Evolutionary conservation across 495 filamentous ascomycete species (phyloP).

Genomic region (Hypoxylon fuscum): DNA sequence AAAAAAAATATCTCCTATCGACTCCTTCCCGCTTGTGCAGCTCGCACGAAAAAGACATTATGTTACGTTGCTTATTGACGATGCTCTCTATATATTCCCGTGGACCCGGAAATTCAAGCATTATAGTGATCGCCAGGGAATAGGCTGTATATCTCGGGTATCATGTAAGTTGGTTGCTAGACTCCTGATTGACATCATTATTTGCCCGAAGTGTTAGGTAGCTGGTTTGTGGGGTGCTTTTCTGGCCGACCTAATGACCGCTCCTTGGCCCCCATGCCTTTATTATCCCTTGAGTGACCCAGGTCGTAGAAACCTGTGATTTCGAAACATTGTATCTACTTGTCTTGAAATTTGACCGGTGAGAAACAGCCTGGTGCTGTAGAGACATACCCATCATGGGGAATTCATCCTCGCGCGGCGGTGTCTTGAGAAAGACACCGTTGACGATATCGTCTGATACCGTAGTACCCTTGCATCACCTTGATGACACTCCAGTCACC

Average conservation of each 20-base stretch:
- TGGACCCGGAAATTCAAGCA: slow-evolving; percentile 18
- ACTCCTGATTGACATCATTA: slow-evolving; percentile 17
- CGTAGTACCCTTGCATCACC: slow-evolving; percentile 49
- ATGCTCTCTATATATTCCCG: slow-evolving; percentile 38
- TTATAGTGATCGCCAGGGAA: slow-evolving; percentile 34
- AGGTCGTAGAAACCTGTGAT: slow-evolving; percentile 8
- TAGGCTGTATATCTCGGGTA: slow-evolving; percentile 29
- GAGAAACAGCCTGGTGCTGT: slow-evolving; percentile 18
- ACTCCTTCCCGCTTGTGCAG: slow-evolving; percentile 24
- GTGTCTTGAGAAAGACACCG: slow-evolving; percentile 16
- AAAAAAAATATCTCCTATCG: slow-evolving; percentile 12
- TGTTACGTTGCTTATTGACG: slow-evolving; percentile 36
- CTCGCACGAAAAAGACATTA: slow-evolving; percentile 11
- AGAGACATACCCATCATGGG: slow-evolving; percentile 26
- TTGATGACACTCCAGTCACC: slow-evolving; percentile 49
- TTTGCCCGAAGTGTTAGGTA: slow-evolving; percentile 21
- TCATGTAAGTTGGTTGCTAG: slow-evolving; percentile 12
- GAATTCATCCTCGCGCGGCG: slow-evolving; percentile 18
- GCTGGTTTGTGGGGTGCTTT: not conserved
- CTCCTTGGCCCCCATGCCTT: slow-evolving; percentile 4
- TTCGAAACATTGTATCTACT: slow-evolving; percentile 12
- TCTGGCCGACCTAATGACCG: slow-evolving; percentile 8
- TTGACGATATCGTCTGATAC: slow-evolving; percentile 46
- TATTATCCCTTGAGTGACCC: slow-evolving; percentile 23
- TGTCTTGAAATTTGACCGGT: slow-evolving; percentile 1